Evolutionary conservation across 495 filamentous ascomycete genomes (phyloP).

Genomic region (Aspergillus cavernicola): DNA sequence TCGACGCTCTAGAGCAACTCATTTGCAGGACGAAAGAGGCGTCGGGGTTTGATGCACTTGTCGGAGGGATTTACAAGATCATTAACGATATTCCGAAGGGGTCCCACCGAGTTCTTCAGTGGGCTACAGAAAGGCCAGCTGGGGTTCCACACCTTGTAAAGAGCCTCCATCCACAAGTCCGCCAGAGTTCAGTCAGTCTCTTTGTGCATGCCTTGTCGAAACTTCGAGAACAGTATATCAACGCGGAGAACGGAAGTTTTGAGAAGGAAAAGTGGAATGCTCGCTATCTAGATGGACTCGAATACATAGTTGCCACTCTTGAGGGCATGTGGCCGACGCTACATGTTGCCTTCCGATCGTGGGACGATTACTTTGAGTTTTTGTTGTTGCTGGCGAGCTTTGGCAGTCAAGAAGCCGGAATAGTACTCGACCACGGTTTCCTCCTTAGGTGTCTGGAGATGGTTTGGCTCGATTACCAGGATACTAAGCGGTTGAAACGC

Average conservation of each 20-base stretch:
- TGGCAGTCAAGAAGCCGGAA: slow-evolving; percentile 49
- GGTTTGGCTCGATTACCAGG: slow-evolving; percentile 55
- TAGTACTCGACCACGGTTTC: slow-evolving; percentile 54
- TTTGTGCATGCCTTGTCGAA: slow-evolving; percentile 48
- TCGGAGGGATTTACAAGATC: slow-evolving; percentile 48
- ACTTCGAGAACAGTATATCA: slow-evolving; percentile 47
- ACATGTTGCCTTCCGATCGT: slow-evolving; percentile 57
- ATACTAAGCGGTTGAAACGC: slow-evolving; percentile 47
- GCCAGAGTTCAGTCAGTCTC: slow-evolving; percentile 53
- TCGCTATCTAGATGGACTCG: slow-evolving; percentile 42
- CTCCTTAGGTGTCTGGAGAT: slow-evolving; percentile 57
- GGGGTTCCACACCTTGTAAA: slow-evolving; percentile 63
- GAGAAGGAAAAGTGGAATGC: slow-evolving; percentile 29
- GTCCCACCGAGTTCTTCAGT: slow-evolving; percentile 52
- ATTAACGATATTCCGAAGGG: slow-evolving; percentile 39
- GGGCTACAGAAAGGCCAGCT: slow-evolving; percentile 53
- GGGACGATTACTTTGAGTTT: slow-evolving; percentile 78
- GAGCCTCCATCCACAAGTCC: slow-evolving; percentile 57
- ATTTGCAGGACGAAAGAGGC: slow-evolving; percentile 70
- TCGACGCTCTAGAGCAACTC: slow-evolving; percentile 76
- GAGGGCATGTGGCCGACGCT: slow-evolving; percentile 51
- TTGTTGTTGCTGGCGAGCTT: slow-evolving; percentile 56
- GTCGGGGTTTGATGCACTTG: slow-evolving; percentile 56
- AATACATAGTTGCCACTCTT: slow-evolving; percentile 50
- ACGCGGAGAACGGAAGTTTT: slow-evolving; percentile 25